Base-by-base conservation (phyloP, 192 early-diverging fungal genomes). In the Obelidium mucronatum region DNA sequence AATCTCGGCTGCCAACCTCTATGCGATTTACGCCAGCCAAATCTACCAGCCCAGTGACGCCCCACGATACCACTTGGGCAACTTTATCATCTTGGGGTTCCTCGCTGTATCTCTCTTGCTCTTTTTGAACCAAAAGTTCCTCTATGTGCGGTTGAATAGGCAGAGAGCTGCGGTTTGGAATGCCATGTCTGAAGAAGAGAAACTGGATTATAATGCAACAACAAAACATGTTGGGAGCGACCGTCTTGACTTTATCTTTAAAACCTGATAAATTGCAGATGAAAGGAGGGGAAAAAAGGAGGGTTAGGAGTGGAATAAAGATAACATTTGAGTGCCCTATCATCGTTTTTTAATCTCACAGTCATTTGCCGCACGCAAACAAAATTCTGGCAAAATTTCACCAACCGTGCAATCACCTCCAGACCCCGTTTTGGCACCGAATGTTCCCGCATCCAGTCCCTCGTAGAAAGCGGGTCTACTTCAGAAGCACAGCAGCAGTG, bases 211-310 rank as follows among this genome's bases (percentile, higher is more conserved):
- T 53, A 39, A 82, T 34, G 76, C 80, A 6, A 90, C 82, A 19
- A 90, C 89, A 1, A 84, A 54, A 1, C 77, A 89, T 42, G n/a
- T 73, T 30, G 89, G 89, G 1, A 86, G 81, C 48, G 74, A 84
- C 54, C 78, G 89, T n/a, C 71, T 90, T 8, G 89, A 90, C 70
- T 89, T 84, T 40, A 28, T 53, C 11, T 79, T 79, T 40, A 61
- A 40, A 19, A 36, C 62, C 1, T 74, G 42, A 64, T 58, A n/a
- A n/a, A n/a, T n/a, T n/a, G n/a, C n/a, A n/a, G n/a, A n/a, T n/a
- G n/a, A n/a, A n/a, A n/a, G n/a, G n/a, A n/a, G n/a, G n/a, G n/a
- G n/a, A n/a, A n/a, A n/a, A n/a, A n/a, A n/a, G n/a, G n/a, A n/a
- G n/a, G n/a, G n/a, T n/a, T n/a, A n/a, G n/a, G n/a, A n/a, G n/a